Evolutionary conservation across 2,329 filamentous ascomycete genomes (phyloP), one percentile per base, ranked within the genome.

Genomic region (Dactylellina cionopaga): DNA sequence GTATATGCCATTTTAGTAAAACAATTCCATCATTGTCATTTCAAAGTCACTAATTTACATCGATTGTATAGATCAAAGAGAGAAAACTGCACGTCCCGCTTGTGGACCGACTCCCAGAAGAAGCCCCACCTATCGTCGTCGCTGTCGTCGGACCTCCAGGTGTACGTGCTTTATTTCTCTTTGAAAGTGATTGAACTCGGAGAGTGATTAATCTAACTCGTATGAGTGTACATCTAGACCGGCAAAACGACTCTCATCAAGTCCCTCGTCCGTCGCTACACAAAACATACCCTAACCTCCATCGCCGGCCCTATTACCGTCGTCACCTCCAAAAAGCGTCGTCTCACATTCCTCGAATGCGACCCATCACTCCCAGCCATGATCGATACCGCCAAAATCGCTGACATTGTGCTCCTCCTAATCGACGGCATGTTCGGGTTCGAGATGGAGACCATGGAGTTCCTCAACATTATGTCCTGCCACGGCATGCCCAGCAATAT

Each of bases 401-500:
- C 96, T 15, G 95, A 99, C 80, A 97, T 99, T 77, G 92, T 98
- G 4, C 85, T 99, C 52, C 86, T 99, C 64, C 95, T 99, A 91
- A 99, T 99, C 77, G 95, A 99, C 79, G 96, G 95, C 63, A 98
- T 98, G 82, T 99, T 91, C 78, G 96, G 95, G 11, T 99, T 99
- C 79, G 95, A 99, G 82, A 99, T 99, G 95, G 95, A 99, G 85
- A 99, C 95, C 0, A 99, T 99, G 95, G 95, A 99, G 81, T 99
- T 99, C 74, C 83, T 99, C 78, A 98, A 97, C 77, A 89, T 97
- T 15, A 84, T 99, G 54, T 90, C 91, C n/a, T 88, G 92, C 1
- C 96, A 91, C 27, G 95, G 95, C 80, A 98, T 99, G 94, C 95
- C 96, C 0, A 94, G 95, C 75, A 99, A 99, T 77, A 93, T 99